Evolutionary conservation across 1,284 basidiomycete genomes (phyloP).

Genomic region (Ustilago crameri): DNA sequence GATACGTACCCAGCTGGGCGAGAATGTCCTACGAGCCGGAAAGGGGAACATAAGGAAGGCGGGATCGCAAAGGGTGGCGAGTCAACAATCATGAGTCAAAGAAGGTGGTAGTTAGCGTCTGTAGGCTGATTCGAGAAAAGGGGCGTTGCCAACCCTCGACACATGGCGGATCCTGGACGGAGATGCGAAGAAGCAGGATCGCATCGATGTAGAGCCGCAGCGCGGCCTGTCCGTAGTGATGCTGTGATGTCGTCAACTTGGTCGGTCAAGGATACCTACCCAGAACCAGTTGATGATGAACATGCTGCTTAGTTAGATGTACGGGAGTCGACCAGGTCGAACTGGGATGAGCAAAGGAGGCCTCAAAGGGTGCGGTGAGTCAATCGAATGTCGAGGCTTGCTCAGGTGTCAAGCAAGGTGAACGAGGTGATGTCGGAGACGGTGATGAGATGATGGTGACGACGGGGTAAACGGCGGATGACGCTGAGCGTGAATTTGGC

Average conservation of each 20-base stretch:
- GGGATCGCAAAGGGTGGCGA: too few species aligned
- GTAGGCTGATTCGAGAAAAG: too few species aligned
- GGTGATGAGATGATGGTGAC: conserved; percentile 8
- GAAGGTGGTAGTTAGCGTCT: too few species aligned
- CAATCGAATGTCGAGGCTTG: not conserved
- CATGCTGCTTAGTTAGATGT: conserved; percentile 41
- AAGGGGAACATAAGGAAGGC: too few species aligned
- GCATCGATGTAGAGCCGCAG: not conserved
- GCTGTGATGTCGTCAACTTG: not conserved
- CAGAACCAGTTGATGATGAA: conserved; percentile 68
- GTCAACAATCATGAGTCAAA: too few species aligned
- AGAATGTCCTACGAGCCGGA: conserved; percentile 58
- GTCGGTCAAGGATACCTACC: conserved; percentile 46
- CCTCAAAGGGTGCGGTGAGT: not conserved
- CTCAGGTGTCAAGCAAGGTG: not conserved
- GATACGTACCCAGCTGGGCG: conserved; percentile 64
- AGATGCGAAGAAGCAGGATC: not conserved
- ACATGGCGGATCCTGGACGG: too few species aligned
- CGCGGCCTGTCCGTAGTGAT: too few species aligned
- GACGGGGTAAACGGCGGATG: conserved; percentile 11
- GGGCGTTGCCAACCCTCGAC: too few species aligned
- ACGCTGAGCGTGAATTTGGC: conserved; percentile 34
- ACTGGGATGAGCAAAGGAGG: not conserved
- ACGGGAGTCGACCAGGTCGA: not conserved
- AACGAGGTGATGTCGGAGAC: conserved; percentile 7